A percentile compares a stretch with the other conserved stretches of the same genome.
Conservation (phyloP, 345 rosid species). For the Capsella bursapastoris region DNA sequence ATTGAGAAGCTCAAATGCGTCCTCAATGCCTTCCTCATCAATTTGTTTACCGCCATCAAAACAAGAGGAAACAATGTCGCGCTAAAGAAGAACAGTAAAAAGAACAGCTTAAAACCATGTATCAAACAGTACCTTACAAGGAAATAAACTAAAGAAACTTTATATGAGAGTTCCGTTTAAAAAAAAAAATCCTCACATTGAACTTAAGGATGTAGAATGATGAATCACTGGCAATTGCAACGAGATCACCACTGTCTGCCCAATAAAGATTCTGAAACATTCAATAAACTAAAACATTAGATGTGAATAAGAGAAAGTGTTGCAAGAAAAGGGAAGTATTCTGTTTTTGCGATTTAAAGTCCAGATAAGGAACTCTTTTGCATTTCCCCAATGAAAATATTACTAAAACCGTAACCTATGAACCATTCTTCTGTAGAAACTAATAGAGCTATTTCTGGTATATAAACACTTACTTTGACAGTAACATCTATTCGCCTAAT, state of each 20-base stretch:
- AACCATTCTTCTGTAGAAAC: slow-evolving; percentile 8
- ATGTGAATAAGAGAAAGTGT: slow-evolving; percentile 1
- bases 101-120: slow-evolving; percentile 30
- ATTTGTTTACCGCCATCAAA: slow-evolving; percentile 82
- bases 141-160: slow-evolving; percentile 20
- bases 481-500: slow-evolving; percentile 93
- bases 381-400: slow-evolving; percentile 4
- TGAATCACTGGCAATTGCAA: slow-evolving; percentile 89
- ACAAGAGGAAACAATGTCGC: slow-evolving; percentile 75
- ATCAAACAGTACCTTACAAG: slow-evolving; percentile 15
- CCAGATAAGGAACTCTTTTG: slow-evolving; percentile 7
- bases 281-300: slow-evolving; percentile 35
- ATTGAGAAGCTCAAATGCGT: slow-evolving; percentile 97
- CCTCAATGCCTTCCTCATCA: slow-evolving; percentile 97
- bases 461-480: slow-evolving; percentile 71
- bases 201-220: slow-evolving; percentile 95
- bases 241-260: slow-evolving; percentile 98
- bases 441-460: slow-evolving; percentile 20
- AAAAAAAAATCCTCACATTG: slow-evolving; percentile 54
- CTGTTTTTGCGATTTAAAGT: slow-evolving; percentile 14
- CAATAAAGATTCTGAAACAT: slow-evolving; percentile 81
- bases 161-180: slow-evolving; percentile 20
- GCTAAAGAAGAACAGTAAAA: slow-evolving; percentile 55
- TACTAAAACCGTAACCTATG: slow-evolving; percentile 6
- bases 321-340: slow-evolving; percentile 25